Percentiles rank a stretch among this genome's conserved stretches.
Evolutionary conservation across 2,329 filamentous ascomycete genomes (phyloP).

Genomic region (Rhynchosporium graminicola): DNA sequence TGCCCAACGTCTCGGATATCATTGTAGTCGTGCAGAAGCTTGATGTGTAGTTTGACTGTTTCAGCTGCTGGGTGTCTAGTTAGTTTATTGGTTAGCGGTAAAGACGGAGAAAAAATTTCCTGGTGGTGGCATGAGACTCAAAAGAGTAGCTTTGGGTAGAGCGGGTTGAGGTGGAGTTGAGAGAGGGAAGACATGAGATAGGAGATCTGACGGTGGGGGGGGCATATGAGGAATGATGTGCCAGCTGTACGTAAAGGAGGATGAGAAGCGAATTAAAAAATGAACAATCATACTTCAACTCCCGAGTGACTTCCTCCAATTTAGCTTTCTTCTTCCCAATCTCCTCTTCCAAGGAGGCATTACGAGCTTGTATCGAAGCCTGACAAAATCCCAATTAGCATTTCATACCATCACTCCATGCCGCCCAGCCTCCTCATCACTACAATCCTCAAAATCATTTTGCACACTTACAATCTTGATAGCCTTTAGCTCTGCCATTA

Average conservation of each 20-base stretch:
- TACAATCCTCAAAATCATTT: too few species aligned
- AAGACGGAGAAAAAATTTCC: neutral
- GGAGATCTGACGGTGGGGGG: too few species aligned
- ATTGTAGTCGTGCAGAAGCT: conserved; percentile 67
- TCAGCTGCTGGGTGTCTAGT: conserved; percentile 41
- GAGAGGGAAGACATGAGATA: too few species aligned
- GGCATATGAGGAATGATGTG: neutral
- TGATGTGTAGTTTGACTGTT: conserved; percentile 64
- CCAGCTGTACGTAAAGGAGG: too few species aligned
- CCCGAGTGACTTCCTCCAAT: conserved; percentile 41
- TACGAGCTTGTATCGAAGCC: conserved; percentile 46
- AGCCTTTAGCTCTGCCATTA: conserved; percentile 36
- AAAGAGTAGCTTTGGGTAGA: too few species aligned
- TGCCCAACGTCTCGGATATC: conserved; percentile 69
- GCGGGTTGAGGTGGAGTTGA: too few species aligned
- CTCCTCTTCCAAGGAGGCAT: conserved; percentile 46
- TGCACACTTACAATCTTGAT: conserved; percentile 37
- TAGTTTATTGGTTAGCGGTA: neutral
- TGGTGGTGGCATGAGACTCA: too few species aligned
- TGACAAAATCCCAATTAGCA: conserved; percentile 18
- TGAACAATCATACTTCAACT: conserved; percentile 37
- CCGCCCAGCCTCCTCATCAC: neutral
- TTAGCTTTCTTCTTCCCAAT: conserved; percentile 38
- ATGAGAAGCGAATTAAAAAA: neutral
- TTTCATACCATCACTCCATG: neutral